Evolutionary conservation across 106 monocot species (phyloP), one percentile per base, ranked within the genome.

Genomic region (Dendrobium nobile): DNA sequence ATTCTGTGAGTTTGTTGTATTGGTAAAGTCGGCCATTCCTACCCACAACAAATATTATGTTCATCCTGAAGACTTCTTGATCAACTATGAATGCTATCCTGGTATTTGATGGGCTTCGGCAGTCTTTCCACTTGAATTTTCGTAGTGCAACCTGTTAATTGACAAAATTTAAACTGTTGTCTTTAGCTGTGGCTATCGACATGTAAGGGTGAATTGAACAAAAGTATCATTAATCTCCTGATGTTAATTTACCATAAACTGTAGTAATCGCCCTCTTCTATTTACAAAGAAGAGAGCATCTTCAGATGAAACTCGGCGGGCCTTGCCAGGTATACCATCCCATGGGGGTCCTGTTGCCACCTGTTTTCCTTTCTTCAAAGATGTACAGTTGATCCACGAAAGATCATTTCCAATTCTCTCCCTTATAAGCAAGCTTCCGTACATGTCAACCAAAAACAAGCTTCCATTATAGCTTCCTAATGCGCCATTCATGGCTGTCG

Each of bases 111-210:
- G 96, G 96, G 67, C 77, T 85, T 18, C 77, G 83, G 42, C 96
- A 96, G 75, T 96, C 93, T 78, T 96, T 96, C 96, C 96, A 96
- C 82, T 90, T 91, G 83, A 91, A 93, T 83, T 87, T 91, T 75
- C 85, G 80, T 16, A 85, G 81, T 11, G 91, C 89, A 33, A 91
- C 91, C 96, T 96, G 81, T 61, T 73, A 70, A 59, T 13, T 42
- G 28, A 73, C 4, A 74, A 7, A 5, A 3, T 16, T 74, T 74
- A 44, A 74, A 19, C 74, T 73, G 8, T 20, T 11, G 8, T 68
- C 31, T 13, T 5, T 28, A 26, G 24, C n/a, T 2, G 65, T 7
- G 65, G 65, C 22, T 22, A 56, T 56, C 55, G 45, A 45, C 45
- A 51, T 37, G 37, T 13, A 11, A 51, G 1, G 51, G 10, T 22